A percentile compares a stretch with the other conserved stretches of the same genome.
Conservation (phyloP, 176 grass and related monocot species). For the Eragrostis curvula region DNA sequence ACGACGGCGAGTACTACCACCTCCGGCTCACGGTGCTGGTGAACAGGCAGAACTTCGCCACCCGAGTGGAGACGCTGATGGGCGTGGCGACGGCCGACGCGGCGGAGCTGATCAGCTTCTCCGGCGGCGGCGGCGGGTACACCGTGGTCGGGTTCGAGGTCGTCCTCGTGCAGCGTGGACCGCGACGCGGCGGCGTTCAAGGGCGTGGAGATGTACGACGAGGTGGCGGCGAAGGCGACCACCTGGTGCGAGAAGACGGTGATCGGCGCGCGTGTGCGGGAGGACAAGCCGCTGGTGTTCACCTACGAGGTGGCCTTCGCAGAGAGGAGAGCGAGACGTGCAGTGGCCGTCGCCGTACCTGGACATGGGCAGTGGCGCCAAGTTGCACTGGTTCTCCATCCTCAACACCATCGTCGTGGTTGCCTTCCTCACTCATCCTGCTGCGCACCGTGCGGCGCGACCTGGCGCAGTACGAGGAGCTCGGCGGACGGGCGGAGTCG, state of each 20-base stretch:
- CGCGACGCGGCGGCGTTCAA: slow-evolving; percentile 36
- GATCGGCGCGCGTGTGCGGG: slow-evolving; percentile 52
- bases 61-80: slow-evolving; percentile 48
- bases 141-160: slow-evolving; percentile 77
- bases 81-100: slow-evolving; percentile 50
- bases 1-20: slow-evolving; percentile 66
- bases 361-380: slow-evolving; percentile 60
- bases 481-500: slow-evolving; percentile 30
- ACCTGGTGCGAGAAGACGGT: slow-evolving; percentile 43
- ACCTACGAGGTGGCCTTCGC: slow-evolving; percentile 63
- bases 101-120: slow-evolving; percentile 35
- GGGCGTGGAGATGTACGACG: slow-evolving; percentile 55
- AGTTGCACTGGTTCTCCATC: slow-evolving; percentile 83
- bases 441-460: slow-evolving; percentile 71
- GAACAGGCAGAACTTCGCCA: slow-evolving; percentile 54
- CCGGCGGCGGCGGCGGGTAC: slow-evolving; percentile 43
- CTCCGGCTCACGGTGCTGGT: slow-evolving; percentile 64
- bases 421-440: slow-evolving; percentile 69
- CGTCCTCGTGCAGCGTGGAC: slow-evolving; percentile 63
- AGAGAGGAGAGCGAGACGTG: slow-evolving; percentile 48
- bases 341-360: slow-evolving; percentile 75
- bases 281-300: slow-evolving; percentile 46
- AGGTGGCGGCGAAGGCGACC: slow-evolving; percentile 32
- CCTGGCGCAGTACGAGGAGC: slow-evolving; percentile 60
- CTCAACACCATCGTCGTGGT: slow-evolving; percentile 69